Conservation (phyloP, 192 early-diverging fungal genomes). For the Backusella circina region DNA sequence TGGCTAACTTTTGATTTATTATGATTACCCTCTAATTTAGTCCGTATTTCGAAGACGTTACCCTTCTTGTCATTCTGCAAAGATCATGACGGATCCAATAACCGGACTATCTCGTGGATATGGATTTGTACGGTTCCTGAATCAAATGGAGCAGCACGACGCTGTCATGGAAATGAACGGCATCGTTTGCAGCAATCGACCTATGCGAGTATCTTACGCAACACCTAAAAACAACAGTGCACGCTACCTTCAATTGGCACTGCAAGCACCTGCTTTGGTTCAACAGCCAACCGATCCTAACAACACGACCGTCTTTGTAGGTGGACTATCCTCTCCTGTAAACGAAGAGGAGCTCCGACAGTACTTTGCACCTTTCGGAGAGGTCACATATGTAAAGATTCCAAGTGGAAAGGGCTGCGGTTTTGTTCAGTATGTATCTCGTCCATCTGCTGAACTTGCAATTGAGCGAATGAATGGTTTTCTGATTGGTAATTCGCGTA, state of each 20-base stretch:
- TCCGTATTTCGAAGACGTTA: constrained; percentile 83
- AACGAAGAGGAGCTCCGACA: constrained; percentile 83
- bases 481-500: constrained; percentile 63
- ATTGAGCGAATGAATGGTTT: constrained; percentile 87
- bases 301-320: constrained; percentile 97
- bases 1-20: neutral
- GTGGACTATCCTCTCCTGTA: constrained; percentile 76
- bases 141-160: constrained; percentile 84
- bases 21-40: constrained; percentile 30
- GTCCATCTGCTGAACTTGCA: constrained; percentile 86
- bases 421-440: constrained; percentile 87
- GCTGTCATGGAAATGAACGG: constrained; percentile 92
- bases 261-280: constrained; percentile 5
- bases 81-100: constrained; percentile 84
- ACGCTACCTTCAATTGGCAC: constrained; percentile 16
- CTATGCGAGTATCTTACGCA: constrained; percentile 86
- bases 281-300: constrained; percentile 65
- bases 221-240: constrained; percentile 86
- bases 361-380: constrained; percentile 84
- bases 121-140: constrained; percentile 90
- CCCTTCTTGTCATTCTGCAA: constrained; percentile 81
- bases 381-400: constrained; percentile 91
- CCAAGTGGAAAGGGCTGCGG: constrained; percentile 93
- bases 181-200: constrained; percentile 67
- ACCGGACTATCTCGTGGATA: constrained; percentile 83